Evolutionary conservation across 345 rosid genomes (phyloP).

Genomic region (Combretum micranthum): DNA sequence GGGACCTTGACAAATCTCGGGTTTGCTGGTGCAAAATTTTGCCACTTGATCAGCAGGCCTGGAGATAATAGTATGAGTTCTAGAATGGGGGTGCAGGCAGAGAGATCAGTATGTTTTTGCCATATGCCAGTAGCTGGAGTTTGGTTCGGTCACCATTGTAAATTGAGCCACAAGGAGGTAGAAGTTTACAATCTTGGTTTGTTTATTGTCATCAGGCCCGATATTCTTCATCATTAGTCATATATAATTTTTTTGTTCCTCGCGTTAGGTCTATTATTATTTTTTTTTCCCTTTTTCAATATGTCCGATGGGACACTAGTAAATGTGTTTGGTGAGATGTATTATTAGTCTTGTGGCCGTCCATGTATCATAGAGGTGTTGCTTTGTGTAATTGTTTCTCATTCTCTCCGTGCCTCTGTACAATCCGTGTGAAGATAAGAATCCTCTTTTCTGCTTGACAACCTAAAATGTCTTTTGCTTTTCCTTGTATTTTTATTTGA

Average conservation of each 20-base stretch:
- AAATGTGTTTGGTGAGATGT: slow-evolving; percentile 26
- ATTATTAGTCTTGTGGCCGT: slow-evolving; percentile 22
- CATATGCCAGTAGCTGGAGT: slow-evolving; percentile 18
- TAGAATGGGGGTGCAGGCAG: slow-evolving; percentile 25
- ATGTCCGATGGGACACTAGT: slow-evolving; percentile 20
- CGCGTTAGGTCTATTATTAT: slow-evolving; percentile 26
- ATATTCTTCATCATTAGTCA: slow-evolving; percentile 36
- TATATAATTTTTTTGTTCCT: slow-evolving; percentile 14
- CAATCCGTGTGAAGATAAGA: slow-evolving; percentile 38
- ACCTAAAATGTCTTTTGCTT: slow-evolving; percentile 1
- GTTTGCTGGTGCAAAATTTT: slow-evolving; percentile 21
- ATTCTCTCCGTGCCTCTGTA: slow-evolving; percentile 22
- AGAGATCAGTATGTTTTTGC: slow-evolving; percentile 16
- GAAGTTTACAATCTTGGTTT: slow-evolving; percentile 17
- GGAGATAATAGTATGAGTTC: slow-evolving; percentile 24
- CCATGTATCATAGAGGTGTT: slow-evolving; percentile 46
- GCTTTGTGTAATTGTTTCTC: slow-evolving; percentile 25
- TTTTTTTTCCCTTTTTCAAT: neutral
- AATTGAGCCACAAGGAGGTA: slow-evolving; percentile 40
- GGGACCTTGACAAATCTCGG: slow-evolving; percentile 17
- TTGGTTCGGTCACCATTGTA: slow-evolving; percentile 28
- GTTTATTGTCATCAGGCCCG: slow-evolving; percentile 26
- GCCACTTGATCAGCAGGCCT: slow-evolving; percentile 18
- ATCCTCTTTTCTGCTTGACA: slow-evolving; percentile 4
- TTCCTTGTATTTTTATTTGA: neutral